phyloP scores from a whole-genome alignment of 2,329 filamentous ascomycete species.

The Hypoxylon sp. region DNA sequence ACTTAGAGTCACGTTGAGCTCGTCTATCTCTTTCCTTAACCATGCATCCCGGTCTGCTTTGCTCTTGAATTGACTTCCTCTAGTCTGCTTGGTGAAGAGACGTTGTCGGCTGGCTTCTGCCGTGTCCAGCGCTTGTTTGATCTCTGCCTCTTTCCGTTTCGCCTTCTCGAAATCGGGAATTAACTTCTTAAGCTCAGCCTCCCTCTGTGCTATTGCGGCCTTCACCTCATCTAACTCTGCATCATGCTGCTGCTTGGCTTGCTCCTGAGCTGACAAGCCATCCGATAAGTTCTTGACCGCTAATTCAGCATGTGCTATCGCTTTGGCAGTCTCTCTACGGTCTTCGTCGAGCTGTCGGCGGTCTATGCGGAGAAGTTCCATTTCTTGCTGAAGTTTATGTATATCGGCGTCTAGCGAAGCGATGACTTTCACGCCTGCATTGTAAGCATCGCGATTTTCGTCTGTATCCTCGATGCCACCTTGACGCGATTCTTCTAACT shows the following conservation, averaged over 20 bases:
- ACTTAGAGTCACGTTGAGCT: slow-evolving; percentile 81
- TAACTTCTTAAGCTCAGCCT: slow-evolving; percentile 81
- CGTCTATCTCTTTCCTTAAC: slow-evolving; percentile 83
- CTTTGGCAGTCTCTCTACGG: slow-evolving; percentile 83
- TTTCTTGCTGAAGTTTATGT: slow-evolving; percentile 82
- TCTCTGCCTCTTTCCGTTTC: slow-evolving; percentile 78
- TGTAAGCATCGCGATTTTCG: slow-evolving; percentile 81
- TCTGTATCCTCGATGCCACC: slow-evolving; percentile 89
- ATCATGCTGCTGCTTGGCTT: slow-evolving; percentile 79
- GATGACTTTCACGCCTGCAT: slow-evolving; percentile 84
- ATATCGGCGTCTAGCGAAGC: slow-evolving; percentile 83
- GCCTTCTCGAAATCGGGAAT: slow-evolving; percentile 81
- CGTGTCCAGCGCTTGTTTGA: slow-evolving; percentile 80
- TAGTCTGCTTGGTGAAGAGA: slow-evolving; percentile 91
- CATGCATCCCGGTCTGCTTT: slow-evolving; percentile 90
- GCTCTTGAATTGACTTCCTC: slow-evolving; percentile 87
- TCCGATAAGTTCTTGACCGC: slow-evolving; percentile 87
- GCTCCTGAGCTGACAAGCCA: slow-evolving; percentile 82
- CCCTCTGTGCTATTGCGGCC: slow-evolving; percentile 80
- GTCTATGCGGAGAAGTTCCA: slow-evolving; percentile 88
- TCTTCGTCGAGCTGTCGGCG: slow-evolving; percentile 91
- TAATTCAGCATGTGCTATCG: slow-evolving; percentile 87
- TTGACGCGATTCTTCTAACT: slow-evolving; percentile 84
- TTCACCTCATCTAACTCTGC: slow-evolving; percentile 80
- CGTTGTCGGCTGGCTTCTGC: slow-evolving; percentile 82